Evolutionary conservation across 2,329 filamentous ascomycete genomes (phyloP).

Genomic region (Gaeumannomyces sp.): DNA sequence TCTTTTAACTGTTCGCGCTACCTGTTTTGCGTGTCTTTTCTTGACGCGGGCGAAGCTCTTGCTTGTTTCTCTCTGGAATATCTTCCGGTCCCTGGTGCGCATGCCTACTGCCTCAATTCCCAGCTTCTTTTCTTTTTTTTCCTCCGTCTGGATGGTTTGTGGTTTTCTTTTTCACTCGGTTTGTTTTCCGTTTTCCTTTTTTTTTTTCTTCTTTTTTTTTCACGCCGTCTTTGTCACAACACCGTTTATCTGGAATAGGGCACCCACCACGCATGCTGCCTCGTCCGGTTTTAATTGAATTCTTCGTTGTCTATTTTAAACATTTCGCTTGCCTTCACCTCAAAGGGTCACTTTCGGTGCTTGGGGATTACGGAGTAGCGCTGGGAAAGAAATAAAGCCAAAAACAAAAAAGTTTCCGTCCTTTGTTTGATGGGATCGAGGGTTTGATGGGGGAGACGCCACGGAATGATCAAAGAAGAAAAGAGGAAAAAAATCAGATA

Average conservation of each 20-base stretch:
- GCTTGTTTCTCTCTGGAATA: not conserved
- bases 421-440: not conserved
- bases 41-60: not conserved
- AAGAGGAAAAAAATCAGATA: not conserved
- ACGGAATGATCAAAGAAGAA: not conserved
- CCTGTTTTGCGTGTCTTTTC: not conserved
- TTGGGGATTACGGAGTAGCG: not conserved
- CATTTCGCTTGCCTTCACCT: not conserved
- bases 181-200: slow-evolving; percentile 9
- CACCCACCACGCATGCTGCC: not conserved
- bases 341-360: not conserved
- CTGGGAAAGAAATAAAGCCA: not conserved
- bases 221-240: not conserved
- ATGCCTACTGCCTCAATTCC: not conserved
- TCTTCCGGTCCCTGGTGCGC: not conserved
- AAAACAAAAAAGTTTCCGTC: not conserved
- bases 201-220: not conserved
- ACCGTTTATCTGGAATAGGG: not conserved
- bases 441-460: not conserved
- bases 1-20: not conserved
- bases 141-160: not conserved
- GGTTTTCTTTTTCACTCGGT: slow-evolving; percentile 1
- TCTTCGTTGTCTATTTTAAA: not conserved
- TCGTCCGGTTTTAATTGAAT: not conserved
- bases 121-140: not conserved